Conservation (phyloP, 768 basidiomycete species). For the Pisolithus orientalis region DNA sequence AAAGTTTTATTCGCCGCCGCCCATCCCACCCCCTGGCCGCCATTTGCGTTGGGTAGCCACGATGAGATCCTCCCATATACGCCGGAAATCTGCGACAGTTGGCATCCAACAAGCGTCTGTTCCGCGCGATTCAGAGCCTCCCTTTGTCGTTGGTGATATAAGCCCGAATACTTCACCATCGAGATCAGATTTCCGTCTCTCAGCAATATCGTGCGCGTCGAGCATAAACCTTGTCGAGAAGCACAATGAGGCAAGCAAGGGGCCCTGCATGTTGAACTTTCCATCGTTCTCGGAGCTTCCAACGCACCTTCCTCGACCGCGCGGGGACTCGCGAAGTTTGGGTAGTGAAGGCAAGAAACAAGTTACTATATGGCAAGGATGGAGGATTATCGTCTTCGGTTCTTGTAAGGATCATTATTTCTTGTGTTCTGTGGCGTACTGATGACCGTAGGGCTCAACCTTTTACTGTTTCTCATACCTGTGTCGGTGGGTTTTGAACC, state of each 20-base stretch:
- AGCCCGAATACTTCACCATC: slow-evolving; percentile 11
- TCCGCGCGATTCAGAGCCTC: neutral
- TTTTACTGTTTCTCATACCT: slow-evolving; percentile 60
- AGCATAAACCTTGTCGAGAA: slow-evolving; percentile 18
- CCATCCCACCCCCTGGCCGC: slow-evolving; percentile 2
- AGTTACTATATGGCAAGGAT: slow-evolving; percentile 37
- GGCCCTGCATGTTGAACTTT: slow-evolving; percentile 27
- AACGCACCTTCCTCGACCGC: neutral
- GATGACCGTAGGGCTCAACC: slow-evolving; percentile 55
- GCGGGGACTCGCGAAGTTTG: neutral
- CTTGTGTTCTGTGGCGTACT: neutral
- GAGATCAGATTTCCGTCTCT: slow-evolving; percentile 18
- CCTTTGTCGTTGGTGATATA: slow-evolving; percentile 1
- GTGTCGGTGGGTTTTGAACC: slow-evolving; percentile 46
- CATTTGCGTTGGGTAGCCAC: neutral
- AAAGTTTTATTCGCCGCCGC: neutral
- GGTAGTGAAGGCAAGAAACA: slow-evolving; percentile 3
- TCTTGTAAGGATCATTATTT: slow-evolving; percentile 41
- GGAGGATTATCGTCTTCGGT: slow-evolving; percentile 46
- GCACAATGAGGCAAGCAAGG: slow-evolving; percentile 19
- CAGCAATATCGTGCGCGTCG: slow-evolving; percentile 18
- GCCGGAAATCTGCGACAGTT: slow-evolving; percentile 22
- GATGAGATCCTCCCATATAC: slow-evolving; percentile 11
- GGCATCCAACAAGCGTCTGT: slow-evolving; percentile 15
- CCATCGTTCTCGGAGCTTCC: slow-evolving; percentile 18